phyloP scores from a whole-genome alignment of 306 rosid species.

The Sicyos edulis region DNA sequence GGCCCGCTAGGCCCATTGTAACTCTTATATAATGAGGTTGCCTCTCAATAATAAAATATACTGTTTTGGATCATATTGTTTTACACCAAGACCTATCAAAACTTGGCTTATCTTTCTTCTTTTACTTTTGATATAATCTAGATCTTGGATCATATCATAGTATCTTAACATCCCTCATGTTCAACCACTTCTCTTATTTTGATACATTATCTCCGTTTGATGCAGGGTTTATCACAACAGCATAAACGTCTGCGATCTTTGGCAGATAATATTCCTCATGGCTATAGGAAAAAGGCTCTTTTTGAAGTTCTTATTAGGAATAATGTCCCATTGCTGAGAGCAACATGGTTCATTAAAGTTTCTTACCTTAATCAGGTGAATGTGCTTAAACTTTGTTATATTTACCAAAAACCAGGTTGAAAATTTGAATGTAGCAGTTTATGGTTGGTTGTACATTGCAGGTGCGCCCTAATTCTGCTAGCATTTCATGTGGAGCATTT shows the following conservation, averaged over 20 bases:
- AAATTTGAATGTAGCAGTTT: constrained; percentile 29
- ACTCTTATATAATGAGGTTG: too few species aligned
- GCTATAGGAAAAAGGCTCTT: constrained; percentile 61
- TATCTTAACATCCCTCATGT: neutral
- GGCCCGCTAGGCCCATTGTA: too few species aligned
- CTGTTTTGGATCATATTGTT: too few species aligned
- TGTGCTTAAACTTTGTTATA: constrained; percentile 7
- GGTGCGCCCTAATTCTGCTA: constrained; percentile 63
- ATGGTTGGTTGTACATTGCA: constrained; percentile 43
- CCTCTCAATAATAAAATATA: too few species aligned
- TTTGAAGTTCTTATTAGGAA: constrained; percentile 81
- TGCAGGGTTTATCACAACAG: constrained; percentile 88
- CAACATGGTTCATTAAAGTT: constrained; percentile 92
- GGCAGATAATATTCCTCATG: constrained; percentile 88
- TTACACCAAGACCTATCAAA: too few species aligned
- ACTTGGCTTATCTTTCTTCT: too few species aligned
- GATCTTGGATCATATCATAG: too few species aligned
- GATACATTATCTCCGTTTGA: constrained; percentile 12
- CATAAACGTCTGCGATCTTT: constrained; percentile 73
- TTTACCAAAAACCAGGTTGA: constrained; percentile 17
- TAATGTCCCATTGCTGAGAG: constrained; percentile 90
- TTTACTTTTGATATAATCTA: too few species aligned
- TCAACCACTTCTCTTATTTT: neutral
- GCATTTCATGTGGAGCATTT: constrained; percentile 53
- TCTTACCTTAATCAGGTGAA: constrained; percentile 86